Evolutionary conservation across 2,329 filamentous ascomycete species (phyloP).

Genomic region (Colletotrichum scovillei): DNA sequence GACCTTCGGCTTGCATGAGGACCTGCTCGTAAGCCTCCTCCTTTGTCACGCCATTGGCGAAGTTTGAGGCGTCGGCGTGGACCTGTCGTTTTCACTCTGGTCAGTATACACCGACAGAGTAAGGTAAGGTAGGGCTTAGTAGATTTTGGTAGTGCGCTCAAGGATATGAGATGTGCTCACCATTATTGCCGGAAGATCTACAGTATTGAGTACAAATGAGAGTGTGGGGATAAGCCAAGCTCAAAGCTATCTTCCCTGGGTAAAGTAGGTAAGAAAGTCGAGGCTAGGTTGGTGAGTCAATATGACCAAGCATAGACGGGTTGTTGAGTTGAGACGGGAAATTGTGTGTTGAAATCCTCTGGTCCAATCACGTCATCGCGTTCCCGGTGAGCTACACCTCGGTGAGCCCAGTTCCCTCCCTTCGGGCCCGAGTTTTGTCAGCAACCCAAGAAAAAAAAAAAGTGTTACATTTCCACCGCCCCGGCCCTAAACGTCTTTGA

Average conservation of each 20-base stretch:
- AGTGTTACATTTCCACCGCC: background rate
- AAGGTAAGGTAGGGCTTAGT: background rate
- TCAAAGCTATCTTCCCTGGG: too few species aligned
- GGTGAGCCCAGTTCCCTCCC: background rate
- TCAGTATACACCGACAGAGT: slow-evolving; percentile 1
- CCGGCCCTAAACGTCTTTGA: background rate
- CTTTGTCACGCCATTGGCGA: slow-evolving; percentile 74
- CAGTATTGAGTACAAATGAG: too few species aligned
- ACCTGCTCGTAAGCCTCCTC: slow-evolving; percentile 80
- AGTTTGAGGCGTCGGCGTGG: slow-evolving; percentile 84
- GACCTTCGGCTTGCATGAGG: slow-evolving; percentile 73
- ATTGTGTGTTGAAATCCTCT: slow-evolving; percentile 31
- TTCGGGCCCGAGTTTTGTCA: background rate
- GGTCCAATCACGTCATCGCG: slow-evolving; percentile 31
- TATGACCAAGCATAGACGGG: background rate
- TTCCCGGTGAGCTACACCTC: slow-evolving; percentile 19
- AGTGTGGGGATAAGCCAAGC: too few species aligned
- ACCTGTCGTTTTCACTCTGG: slow-evolving; percentile 58
- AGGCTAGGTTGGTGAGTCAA: too few species aligned
- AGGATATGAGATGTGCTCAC: background rate
- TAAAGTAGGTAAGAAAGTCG: too few species aligned
- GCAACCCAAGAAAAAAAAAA: background rate
- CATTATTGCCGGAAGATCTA: slow-evolving; percentile 42
- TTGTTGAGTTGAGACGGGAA: background rate
- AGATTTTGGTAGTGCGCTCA: background rate